Base-by-base conservation (phyloP, 2,329 filamentous ascomycete species). In the Trichoderma oligosporum region DNA sequence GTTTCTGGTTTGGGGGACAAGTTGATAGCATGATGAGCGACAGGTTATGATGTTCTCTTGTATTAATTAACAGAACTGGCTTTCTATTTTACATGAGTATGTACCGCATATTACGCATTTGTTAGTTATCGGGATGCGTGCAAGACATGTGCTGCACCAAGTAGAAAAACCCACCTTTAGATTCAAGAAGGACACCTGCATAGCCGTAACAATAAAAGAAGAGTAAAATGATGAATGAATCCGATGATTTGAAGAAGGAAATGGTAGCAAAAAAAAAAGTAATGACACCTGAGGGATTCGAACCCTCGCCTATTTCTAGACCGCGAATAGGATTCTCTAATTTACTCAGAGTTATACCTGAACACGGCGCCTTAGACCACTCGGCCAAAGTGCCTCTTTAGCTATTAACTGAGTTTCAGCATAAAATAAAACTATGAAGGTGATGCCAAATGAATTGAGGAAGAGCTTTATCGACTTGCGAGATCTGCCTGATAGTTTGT, bases 241-340 rank as follows among this genome's bases (percentile, higher is more conserved):
- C 27, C 6, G 11, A 31, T 5, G 27, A 31, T 6, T 31, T 14
- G 18, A 3, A 11, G 3, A 18, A 24, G n/a, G 7, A 24, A 2
- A 25, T 3, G 12, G 39, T 18, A 27, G 18, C 27, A 11, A 54
- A 58, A 47, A 46, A 38, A 35, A 4, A 48, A 8, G 5, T 31
- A 7, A 51, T 67, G 65, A 67, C 64, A 66, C 65, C 65, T 67
- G 66, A 65, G 66, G 66, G 66, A 67, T 64, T 67, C 66, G 66
- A 67, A 67, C 66, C 66, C 65, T 65, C 66, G 65, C 65, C 64
- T 64, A 66, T 66, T 65, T 54, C 64, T 65, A 65, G 64, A 66
- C 64, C 61, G 64, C 65, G 61, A 63, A 58, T 48, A 58, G 46
- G 46, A 39, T 22, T n/a, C 35, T 31, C 14, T 7, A 36, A 38